These are phyloP conservation scores for Colletotrichum simmondsii DNA, from an alignment of 2,329 filamentous ascomycete species.

Conservation along the genomic window DNA sequence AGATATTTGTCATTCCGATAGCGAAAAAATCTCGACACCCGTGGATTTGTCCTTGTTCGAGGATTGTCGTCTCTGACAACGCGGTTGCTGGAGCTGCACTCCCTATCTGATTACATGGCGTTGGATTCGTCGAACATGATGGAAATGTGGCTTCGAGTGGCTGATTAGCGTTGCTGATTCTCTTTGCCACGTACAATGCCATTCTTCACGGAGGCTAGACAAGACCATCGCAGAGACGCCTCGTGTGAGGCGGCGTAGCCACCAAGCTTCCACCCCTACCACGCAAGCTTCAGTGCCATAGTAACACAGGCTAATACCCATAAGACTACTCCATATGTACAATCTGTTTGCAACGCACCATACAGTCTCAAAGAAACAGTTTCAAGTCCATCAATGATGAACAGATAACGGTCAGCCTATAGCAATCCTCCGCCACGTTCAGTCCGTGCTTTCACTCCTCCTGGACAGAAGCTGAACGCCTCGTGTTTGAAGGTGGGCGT, in stretches of 20 bases:
- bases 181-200: neutral
- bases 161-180: neutral
- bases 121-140: neutral
- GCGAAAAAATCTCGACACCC: neutral
- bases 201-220: neutral
- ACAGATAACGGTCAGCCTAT: conserved; percentile 14
- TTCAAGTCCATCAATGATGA: conserved; percentile 21
- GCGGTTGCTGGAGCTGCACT: neutral
- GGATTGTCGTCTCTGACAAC: neutral
- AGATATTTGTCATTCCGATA: neutral
- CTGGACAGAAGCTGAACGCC: conserved; percentile 10
- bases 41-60: neutral
- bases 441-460: conserved; percentile 21
- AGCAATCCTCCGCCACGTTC: conserved; percentile 23
- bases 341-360: neutral
- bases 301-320: neutral
- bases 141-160: neutral
- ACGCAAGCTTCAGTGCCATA: neutral
- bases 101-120: neutral
- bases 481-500: conserved; percentile 18
- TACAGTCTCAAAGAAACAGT: neutral
- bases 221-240: neutral
- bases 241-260: neutral
- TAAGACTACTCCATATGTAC: neutral
- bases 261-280: neutral